phyloP scores from a whole-genome alignment of 2,329 filamentous ascomycete species.

The Leptographium lundbergii region DNA sequence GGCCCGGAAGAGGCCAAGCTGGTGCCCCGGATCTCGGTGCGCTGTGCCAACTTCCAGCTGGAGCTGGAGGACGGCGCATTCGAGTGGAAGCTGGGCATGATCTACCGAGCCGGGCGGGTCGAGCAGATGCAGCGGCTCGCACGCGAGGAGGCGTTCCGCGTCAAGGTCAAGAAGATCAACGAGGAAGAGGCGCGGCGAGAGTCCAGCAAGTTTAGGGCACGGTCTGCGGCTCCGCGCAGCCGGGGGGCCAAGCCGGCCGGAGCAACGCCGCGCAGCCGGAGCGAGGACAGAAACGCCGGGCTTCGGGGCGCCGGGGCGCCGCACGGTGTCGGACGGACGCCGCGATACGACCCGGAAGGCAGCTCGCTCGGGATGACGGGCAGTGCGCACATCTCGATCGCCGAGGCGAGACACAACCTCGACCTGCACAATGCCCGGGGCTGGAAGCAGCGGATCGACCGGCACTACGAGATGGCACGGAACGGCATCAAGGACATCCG shows the following conservation, averaged over 20 bases:
- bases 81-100: constrained; percentile 92
- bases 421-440: constrained; percentile 74
- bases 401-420: constrained; percentile 64
- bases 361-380: constrained; percentile 56
- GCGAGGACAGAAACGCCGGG: constrained; percentile 32
- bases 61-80: constrained; percentile 94
- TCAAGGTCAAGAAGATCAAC: constrained; percentile 76
- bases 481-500: constrained; percentile 69
- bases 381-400: constrained; percentile 56
- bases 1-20: constrained; percentile 73
- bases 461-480: constrained; percentile 55
- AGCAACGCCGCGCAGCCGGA: constrained; percentile 22
- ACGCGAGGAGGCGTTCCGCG: constrained; percentile 74
- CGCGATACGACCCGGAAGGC: constrained; percentile 70
- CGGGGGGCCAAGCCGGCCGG: background rate
- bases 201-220: constrained; percentile 37
- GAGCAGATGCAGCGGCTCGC: constrained; percentile 87
- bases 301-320: constrained; percentile 17
- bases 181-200: constrained; percentile 52
- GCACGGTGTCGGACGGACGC: constrained; percentile 26
- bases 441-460: constrained; percentile 86
- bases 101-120: constrained; percentile 77
- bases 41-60: constrained; percentile 71
- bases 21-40: constrained; percentile 74
- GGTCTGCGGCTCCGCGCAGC: constrained; percentile 35